phyloP scores from a whole-genome alignment of 371 early-diverging fungal genomes.

The Mucor mucedo region DNA sequence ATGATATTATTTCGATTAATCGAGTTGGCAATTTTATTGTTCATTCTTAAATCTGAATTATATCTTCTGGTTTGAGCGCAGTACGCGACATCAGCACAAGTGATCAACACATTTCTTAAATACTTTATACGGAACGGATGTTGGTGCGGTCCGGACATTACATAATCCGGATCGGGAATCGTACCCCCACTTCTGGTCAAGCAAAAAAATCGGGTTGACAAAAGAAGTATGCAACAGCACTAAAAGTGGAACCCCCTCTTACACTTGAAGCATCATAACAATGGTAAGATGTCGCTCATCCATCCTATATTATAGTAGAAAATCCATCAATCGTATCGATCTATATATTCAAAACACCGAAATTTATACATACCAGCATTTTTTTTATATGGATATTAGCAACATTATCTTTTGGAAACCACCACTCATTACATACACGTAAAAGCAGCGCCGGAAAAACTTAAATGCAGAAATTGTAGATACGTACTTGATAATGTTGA shows the following conservation, averaged over 20 bases:
- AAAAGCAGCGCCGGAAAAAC: not conserved
- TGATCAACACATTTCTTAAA: no score
- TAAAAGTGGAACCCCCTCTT: slow-evolving; percentile 19
- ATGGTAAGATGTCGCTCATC: slow-evolving; percentile 16
- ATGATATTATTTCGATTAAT: no score
- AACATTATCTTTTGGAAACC: not conserved
- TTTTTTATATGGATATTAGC: not conserved
- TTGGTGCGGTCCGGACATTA: not conserved
- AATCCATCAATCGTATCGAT: slow-evolving; percentile 23
- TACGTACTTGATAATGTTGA: not conserved
- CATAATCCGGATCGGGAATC: not conserved
- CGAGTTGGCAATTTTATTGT: no score
- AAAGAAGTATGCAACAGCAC: slow-evolving; percentile 13
- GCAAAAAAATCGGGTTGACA: slow-evolving; percentile 15
- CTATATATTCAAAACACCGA: not conserved
- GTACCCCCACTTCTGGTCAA: not conserved
- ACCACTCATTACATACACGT: not conserved
- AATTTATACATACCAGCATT: not conserved
- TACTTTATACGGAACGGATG: no score
- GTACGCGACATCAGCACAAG: no score
- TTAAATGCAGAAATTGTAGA: not conserved
- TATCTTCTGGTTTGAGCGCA: no score
- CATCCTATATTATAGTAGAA: not conserved
- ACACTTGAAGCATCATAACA: slow-evolving; percentile 29
- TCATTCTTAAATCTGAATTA: no score